Conservation (phyloP, 345 rosid genomes). For the Combretum micranthum region DNA sequence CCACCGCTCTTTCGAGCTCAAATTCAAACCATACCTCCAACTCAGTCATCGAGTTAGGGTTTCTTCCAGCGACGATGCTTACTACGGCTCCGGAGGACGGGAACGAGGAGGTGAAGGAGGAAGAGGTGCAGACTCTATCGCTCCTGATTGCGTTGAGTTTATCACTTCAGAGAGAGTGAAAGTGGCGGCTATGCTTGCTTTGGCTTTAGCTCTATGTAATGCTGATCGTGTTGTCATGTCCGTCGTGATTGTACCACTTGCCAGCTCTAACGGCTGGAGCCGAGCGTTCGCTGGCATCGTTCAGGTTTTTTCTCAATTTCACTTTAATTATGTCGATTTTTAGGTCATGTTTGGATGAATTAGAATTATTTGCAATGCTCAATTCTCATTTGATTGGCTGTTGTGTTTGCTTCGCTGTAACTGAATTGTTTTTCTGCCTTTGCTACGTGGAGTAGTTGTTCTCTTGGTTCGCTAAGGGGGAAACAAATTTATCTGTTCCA, state of each 20-base stretch:
- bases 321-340: neutral
- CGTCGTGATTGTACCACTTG: constrained; percentile 84
- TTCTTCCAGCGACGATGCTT: constrained; percentile 36
- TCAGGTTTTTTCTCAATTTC: constrained; percentile 42
- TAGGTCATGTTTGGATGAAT: neutral
- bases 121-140: constrained; percentile 3
- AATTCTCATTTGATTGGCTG: no score
- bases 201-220: constrained; percentile 79
- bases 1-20: constrained; percentile 10
- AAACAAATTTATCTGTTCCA: no score
- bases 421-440: no score
- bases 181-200: constrained; percentile 87
- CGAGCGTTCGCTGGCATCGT: constrained; percentile 94
- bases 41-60: constrained; percentile 30
- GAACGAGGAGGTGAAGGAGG: no score
- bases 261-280: constrained; percentile 87
- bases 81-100: constrained; percentile 22
- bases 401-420: no score
- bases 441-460: no score
- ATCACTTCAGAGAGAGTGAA: constrained; percentile 92
- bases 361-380: no score
- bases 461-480: no score
- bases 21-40: neutral
- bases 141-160: constrained; percentile 60
- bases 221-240: constrained; percentile 96